phyloP scores from a whole-genome alignment of 2,329 filamentous ascomycete genomes.

The Phoma sp. region DNA sequence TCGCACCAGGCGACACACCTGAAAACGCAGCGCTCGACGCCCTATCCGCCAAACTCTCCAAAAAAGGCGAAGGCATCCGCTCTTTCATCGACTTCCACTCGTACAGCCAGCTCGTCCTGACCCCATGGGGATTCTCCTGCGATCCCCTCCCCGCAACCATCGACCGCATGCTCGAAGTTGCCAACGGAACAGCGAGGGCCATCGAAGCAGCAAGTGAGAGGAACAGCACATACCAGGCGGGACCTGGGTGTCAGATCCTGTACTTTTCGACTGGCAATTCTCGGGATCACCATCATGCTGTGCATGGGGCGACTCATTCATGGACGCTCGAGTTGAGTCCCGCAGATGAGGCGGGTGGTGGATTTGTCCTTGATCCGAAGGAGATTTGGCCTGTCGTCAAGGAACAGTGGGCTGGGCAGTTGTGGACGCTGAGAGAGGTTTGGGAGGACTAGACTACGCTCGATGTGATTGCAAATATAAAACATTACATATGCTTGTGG shows the following conservation, averaged over 20 bases:
- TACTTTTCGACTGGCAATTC: constrained; percentile 60
- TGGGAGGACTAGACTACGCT: constrained; percentile 10
- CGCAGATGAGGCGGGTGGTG: constrained; percentile 51
- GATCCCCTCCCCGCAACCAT: constrained; percentile 55
- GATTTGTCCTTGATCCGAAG: constrained; percentile 56
- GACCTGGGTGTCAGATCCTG: constrained; percentile 63
- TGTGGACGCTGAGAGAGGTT: constrained; percentile 28
- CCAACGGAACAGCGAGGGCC: constrained; percentile 43
- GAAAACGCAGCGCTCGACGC: constrained; percentile 51
- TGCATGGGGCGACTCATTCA: constrained; percentile 50
- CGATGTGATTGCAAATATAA: too few relatives aligned
- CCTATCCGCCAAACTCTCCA: constrained; percentile 51
- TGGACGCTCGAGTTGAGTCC: constrained; percentile 57
- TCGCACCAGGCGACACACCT: constrained; percentile 38
- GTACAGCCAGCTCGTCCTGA: constrained; percentile 66
- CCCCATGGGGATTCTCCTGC: constrained; percentile 60
- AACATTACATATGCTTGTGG: too few relatives aligned
- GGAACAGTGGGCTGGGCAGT: constrained; percentile 54
- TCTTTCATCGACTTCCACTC: constrained; percentile 70
- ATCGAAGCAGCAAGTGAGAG: constrained; percentile 54
- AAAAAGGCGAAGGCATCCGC: constrained; percentile 56
- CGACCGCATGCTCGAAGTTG: constrained; percentile 49
- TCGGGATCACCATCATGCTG: constrained; percentile 52
- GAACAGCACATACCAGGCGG: constrained; percentile 48
- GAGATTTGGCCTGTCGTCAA: constrained; percentile 55